phyloP scores from a whole-genome alignment of 1,284 basidiomycete genomes.

The Bjerkandera adusta region DNA sequence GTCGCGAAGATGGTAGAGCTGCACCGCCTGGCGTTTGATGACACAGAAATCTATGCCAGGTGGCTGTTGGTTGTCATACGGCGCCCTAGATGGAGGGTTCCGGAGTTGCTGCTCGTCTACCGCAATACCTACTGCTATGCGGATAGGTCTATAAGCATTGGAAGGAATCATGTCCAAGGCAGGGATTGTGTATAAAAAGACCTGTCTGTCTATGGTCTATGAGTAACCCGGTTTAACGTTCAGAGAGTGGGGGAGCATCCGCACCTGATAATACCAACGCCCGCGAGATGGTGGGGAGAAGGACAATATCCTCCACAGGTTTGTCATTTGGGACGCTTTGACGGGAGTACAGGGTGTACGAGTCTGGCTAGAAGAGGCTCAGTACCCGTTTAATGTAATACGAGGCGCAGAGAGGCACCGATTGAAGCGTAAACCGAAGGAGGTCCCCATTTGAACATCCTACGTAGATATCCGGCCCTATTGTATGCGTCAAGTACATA shows the following conservation, averaged over 20 bases:
- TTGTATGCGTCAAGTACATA: neutral
- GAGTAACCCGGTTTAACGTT: neutral
- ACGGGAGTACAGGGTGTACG: slow-evolving; percentile 66
- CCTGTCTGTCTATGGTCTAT: slow-evolving; percentile 57
- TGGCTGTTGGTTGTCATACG: slow-evolving; percentile 35
- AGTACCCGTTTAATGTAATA: neutral
- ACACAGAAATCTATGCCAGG: slow-evolving; percentile 77
- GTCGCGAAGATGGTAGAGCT: slow-evolving; percentile 65
- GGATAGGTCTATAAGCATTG: slow-evolving; percentile 65
- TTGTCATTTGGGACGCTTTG: slow-evolving; percentile 62
- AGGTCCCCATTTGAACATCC: slow-evolving; percentile 74
- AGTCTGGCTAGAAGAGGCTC: slow-evolving; percentile 44
- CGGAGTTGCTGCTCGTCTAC: slow-evolving; percentile 78
- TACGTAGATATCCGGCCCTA: slow-evolving; percentile 70
- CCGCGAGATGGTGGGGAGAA: slow-evolving; percentile 72
- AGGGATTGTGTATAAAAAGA: slow-evolving; percentile 80
- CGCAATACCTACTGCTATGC: slow-evolving; percentile 75
- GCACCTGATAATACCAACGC: slow-evolving; percentile 72
- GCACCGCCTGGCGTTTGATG: slow-evolving; percentile 69
- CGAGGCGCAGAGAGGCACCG: slow-evolving; percentile 23
- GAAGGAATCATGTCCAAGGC: slow-evolving; percentile 69
- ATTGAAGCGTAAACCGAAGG: slow-evolving; percentile 62
- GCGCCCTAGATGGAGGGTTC: slow-evolving; percentile 38
- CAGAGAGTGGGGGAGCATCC: slow-evolving; percentile 10
- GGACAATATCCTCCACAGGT: slow-evolving; percentile 73